Evolutionary conservation across 495 filamentous ascomycete genomes (phyloP).

Genomic region (Penicillium psychrofluorescens): DNA sequence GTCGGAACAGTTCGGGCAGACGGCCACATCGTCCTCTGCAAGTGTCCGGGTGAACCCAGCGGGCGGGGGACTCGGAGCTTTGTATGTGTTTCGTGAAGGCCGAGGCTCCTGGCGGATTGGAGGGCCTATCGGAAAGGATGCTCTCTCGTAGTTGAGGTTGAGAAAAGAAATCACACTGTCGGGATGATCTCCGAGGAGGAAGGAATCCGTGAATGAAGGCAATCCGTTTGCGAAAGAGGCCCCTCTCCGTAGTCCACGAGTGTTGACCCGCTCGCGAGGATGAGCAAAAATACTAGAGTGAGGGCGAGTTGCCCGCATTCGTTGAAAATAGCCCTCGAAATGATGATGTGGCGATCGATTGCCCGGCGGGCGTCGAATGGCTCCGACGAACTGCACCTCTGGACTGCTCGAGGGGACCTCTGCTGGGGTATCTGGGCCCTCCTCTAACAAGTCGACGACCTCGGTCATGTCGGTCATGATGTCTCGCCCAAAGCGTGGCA

Average conservation of each 20-base stretch:
- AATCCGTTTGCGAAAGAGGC: no score
- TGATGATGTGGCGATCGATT: neutral
- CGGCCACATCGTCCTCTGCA: slow-evolving; percentile 52
- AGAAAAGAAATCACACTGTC: no score
- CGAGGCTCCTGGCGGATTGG: slow-evolving; percentile 6
- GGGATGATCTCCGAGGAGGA: no score
- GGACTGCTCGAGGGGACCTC: slow-evolving; percentile 24
- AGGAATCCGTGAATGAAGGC: no score
- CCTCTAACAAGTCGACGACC: slow-evolving; percentile 15
- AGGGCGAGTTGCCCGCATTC: no score
- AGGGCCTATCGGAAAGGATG: slow-evolving; percentile 21
- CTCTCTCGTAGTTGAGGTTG: slow-evolving; percentile 9
- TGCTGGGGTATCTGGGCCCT: slow-evolving; percentile 3
- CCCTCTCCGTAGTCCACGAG: no score
- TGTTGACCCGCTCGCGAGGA: no score
- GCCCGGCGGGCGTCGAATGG: slow-evolving; percentile 9
- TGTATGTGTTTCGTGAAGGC: slow-evolving; percentile 45
- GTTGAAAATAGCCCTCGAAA: neutral
- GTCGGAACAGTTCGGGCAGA: slow-evolving; percentile 66
- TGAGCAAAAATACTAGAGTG: no score
- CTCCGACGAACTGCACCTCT: slow-evolving; percentile 33
- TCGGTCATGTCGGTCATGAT: slow-evolving; percentile 30
- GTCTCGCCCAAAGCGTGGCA: slow-evolving; percentile 26
- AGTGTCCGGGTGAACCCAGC: slow-evolving; percentile 60
- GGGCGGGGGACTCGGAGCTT: slow-evolving; percentile 48